phyloP scores from a whole-genome alignment of 306 rosid genomes.

The Prunus persica region Prunus_persica_NCBIv2 NC_034011.1:20447001-20447500 shows the following conservation, averaged over 20 bases:
- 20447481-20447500: constrained; percentile 43
- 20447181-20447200: constrained; percentile 49
- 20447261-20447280: constrained; percentile 49
- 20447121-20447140: constrained; percentile 53
- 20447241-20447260: constrained; percentile 34
- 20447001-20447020: constrained; percentile 37
- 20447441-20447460: constrained; percentile 42
- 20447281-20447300: constrained; percentile 68
- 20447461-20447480: constrained; percentile 37
- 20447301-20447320: constrained; percentile 82
- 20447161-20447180: constrained; percentile 38
- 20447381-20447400: constrained; percentile 44
- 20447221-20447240: constrained; percentile 44
- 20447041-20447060: constrained; percentile 57
- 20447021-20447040: constrained; percentile 48
- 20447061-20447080: constrained; percentile 43
- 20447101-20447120: constrained; percentile 50
- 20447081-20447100: constrained; percentile 40
- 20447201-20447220: constrained; percentile 37
- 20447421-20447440: constrained; percentile 33
- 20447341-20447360: constrained; percentile 41
- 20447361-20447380: constrained; percentile 36
- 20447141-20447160: constrained; percentile 42
- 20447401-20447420: constrained; percentile 40
- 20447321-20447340: constrained; percentile 58